A percentile compares a stretch with the other conserved stretches of the same genome.
These are phyloP conservation scores for Trametes coccinea DNA, from an alignment of 768 basidiomycete genomes.

Conservation along the genomic window DNA sequence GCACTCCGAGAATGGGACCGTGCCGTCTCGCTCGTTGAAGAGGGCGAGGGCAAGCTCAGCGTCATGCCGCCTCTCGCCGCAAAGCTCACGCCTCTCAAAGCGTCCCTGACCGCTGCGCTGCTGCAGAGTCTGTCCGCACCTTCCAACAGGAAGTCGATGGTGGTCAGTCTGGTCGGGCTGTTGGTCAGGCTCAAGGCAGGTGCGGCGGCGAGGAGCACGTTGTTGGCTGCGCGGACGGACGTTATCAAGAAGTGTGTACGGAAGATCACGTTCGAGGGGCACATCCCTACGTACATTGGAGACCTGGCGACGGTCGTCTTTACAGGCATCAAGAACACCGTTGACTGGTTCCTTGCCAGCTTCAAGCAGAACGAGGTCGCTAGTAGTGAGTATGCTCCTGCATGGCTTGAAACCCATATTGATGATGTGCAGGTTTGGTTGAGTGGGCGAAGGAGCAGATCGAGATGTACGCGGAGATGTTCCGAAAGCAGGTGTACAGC, in stretches of 20 bases:
- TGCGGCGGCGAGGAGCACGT: slow-evolving; percentile 77
- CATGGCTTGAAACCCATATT: not conserved
- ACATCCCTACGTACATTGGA: slow-evolving; percentile 80
- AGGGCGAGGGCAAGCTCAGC: slow-evolving; percentile 67
- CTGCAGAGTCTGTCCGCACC: slow-evolving; percentile 73
- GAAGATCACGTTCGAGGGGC: slow-evolving; percentile 87
- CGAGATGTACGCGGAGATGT: slow-evolving; percentile 79
- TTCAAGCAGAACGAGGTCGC: slow-evolving; percentile 96
- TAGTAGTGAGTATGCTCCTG: slow-evolving; percentile 60
- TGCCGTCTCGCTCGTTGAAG: slow-evolving; percentile 81
- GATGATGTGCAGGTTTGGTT: slow-evolving; percentile 67
- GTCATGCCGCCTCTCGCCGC: slow-evolving; percentile 51
- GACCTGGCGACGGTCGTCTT: slow-evolving; percentile 90
- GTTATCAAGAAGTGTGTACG: slow-evolving; percentile 78
- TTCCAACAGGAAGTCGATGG: slow-evolving; percentile 73
- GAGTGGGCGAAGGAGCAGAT: slow-evolving; percentile 92
- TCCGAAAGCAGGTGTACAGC: slow-evolving; percentile 89
- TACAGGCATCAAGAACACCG: slow-evolving; percentile 94
- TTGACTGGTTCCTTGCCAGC: slow-evolving; percentile 95
- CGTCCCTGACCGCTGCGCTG: slow-evolving; percentile 67
- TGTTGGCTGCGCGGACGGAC: slow-evolving; percentile 74
- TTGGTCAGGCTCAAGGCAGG: slow-evolving; percentile 76
- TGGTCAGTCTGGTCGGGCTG: slow-evolving; percentile 69
- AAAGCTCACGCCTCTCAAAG: slow-evolving; percentile 67
- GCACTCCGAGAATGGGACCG: slow-evolving; percentile 87